Evolutionary conservation across 1,139 yeast genomes (phyloP).

Genomic region (Kluyveromyces sp.): DNA sequence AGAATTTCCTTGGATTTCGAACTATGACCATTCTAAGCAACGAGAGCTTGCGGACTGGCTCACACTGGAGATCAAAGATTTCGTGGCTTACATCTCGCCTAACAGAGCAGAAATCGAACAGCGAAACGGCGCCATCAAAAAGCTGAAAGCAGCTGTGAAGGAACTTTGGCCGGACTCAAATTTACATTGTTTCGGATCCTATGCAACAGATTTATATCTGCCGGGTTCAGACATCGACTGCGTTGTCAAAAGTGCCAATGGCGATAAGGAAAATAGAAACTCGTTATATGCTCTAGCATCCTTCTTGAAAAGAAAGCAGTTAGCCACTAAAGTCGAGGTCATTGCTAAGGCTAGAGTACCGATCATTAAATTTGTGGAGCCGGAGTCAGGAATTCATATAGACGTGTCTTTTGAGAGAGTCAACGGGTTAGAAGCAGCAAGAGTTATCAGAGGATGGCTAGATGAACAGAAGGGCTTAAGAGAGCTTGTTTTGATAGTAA

Average conservation of each 20-base stretch:
- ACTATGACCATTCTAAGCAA: conserved; percentile 67
- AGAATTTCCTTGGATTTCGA: conserved; percentile 73
- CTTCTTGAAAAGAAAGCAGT: conserved; percentile 50
- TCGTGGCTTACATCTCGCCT: conserved; percentile 83
- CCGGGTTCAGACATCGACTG: conserved; percentile 98
- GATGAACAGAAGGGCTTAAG: conserved; percentile 70
- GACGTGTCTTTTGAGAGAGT: conserved; percentile 88
- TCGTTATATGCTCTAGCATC: conserved; percentile 71
- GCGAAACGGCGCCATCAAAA: conserved; percentile 61
- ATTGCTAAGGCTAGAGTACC: conserved; percentile 94
- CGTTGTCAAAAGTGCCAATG: conserved; percentile 66
- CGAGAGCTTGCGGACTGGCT: conserved; percentile 81
- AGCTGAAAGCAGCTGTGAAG: conserved; percentile 50
- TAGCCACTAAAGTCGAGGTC: conserved; percentile 75
- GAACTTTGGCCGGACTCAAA: conserved; percentile 76
- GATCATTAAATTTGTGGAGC: conserved; percentile 85
- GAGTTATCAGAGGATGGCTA: conserved; percentile 70
- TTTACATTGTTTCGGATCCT: conserved; percentile 87
- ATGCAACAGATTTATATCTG: conserved; percentile 85
- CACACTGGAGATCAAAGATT: conserved; percentile 80
- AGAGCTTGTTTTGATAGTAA: conserved; percentile 75
- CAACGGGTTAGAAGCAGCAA: conserved; percentile 83
- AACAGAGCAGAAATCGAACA: conserved; percentile 63
- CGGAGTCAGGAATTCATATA: conserved; percentile 61
- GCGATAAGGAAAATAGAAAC: conserved; percentile 61